These are phyloP conservation scores for Sporothrix euskadiensis DNA, from an alignment of 2,329 filamentous ascomycete genomes.

Conservation along the genomic window DNA sequence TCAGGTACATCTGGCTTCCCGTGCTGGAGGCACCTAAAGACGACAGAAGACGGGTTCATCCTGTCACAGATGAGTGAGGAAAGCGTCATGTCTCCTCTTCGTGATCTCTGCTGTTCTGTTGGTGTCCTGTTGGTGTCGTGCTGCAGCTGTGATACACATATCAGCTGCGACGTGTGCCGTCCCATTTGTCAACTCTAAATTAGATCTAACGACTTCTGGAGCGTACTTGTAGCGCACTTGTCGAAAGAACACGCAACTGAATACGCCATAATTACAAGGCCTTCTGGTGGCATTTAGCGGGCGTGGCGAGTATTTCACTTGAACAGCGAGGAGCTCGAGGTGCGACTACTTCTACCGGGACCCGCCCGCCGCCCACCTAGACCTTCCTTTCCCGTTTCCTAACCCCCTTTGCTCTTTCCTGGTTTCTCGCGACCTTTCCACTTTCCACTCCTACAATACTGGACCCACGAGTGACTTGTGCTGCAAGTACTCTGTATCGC, in stretches of 20 bases:
- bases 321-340: neutral
- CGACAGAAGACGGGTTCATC: neutral
- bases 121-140: neutral
- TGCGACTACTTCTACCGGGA: conserved; percentile 17
- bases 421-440: neutral
- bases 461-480: conserved; percentile 30
- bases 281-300: neutral
- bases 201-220: neutral
- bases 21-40: too few relatives aligned
- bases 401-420: conserved; percentile 6
- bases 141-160: neutral
- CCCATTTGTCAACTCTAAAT: neutral
- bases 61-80: conserved; percentile 19
- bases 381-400: neutral
- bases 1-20: neutral
- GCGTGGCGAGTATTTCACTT: neutral
- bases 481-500: conserved; percentile 26
- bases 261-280: neutral
- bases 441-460: neutral
- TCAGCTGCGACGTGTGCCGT: neutral
- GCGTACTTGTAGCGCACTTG: neutral
- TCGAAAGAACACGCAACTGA: neutral
- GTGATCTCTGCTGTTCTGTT: neutral
- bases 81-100: neutral
- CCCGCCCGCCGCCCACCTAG: conserved; percentile 15